Percentiles rank a stretch among this genome's conserved stretches.
phyloP scores from a whole-genome alignment of 1,139 yeast genomes.

The Tardiomyces digboiensis region DNA sequence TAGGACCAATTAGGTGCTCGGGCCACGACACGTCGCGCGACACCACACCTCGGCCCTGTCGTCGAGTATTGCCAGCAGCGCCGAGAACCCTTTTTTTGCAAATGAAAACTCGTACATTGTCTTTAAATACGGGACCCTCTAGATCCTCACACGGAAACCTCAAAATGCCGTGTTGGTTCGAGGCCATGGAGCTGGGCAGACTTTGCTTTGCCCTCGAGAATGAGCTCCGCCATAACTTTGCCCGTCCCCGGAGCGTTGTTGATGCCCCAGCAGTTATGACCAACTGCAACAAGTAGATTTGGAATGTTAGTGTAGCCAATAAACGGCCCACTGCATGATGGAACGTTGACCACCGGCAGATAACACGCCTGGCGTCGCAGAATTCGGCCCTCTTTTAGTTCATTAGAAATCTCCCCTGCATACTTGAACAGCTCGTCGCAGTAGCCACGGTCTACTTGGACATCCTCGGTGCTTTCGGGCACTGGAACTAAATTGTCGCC shows the following conservation, averaged over 20 bases:
- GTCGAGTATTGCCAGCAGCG: no score
- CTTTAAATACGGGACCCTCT: neutral
- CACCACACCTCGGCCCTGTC: no score
- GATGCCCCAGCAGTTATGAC: slow-evolving; percentile 98
- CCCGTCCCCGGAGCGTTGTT: slow-evolving; percentile 98
- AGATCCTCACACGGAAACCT: slow-evolving; percentile 13
- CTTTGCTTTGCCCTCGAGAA: slow-evolving; percentile 73
- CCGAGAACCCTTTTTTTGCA: no score
- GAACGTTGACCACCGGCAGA: slow-evolving; percentile 87
- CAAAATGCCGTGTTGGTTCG: slow-evolving; percentile 82
- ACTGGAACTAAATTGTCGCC: slow-evolving; percentile 86
- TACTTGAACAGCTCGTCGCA: slow-evolving; percentile 82
- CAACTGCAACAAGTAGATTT: slow-evolving; percentile 73
- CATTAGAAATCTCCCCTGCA: slow-evolving; percentile 70
- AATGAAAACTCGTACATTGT: no score
- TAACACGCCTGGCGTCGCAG: slow-evolving; percentile 91
- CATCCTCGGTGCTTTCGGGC: slow-evolving; percentile 93
- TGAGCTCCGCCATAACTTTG: slow-evolving; percentile 75
- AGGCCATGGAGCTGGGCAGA: slow-evolving; percentile 75
- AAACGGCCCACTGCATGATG: slow-evolving; percentile 86
- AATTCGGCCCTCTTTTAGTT: slow-evolving; percentile 64
- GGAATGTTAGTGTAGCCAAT: slow-evolving; percentile 88
- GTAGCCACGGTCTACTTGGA: slow-evolving; percentile 75
- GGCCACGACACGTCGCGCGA: no score
- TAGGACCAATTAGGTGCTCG: no score